phyloP scores from a whole-genome alignment of 129 eudicot species.

The Flaveria ramosissima region DNA sequence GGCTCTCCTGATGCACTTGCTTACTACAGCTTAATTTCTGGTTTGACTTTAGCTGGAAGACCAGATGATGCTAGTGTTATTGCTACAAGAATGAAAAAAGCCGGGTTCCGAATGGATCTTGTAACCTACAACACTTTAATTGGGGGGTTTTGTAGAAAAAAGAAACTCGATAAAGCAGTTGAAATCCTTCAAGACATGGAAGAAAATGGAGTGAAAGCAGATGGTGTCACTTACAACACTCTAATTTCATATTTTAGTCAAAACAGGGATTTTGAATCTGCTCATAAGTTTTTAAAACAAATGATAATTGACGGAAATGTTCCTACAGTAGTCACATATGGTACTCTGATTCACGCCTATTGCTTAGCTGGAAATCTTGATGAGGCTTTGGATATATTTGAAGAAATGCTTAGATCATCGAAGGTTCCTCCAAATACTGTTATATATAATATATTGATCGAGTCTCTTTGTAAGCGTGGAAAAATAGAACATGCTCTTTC shows the following conservation, averaged over 20 bases:
- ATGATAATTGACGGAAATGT: slow-evolving; percentile 58
- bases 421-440: slow-evolving; percentile 66
- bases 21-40: slow-evolving; percentile 78
- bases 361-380: slow-evolving; percentile 59
- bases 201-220: slow-evolving; percentile 51
- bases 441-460: slow-evolving; percentile 69
- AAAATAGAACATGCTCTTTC: slow-evolving; percentile 59
- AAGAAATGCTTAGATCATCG: slow-evolving; percentile 45
- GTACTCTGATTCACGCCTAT: slow-evolving; percentile 69
- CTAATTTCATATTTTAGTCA: slow-evolving; percentile 65
- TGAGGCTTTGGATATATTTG: slow-evolving; percentile 62
- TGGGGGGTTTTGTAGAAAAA: slow-evolving; percentile 72
- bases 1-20: slow-evolving; percentile 66
- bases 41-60: slow-evolving; percentile 63
- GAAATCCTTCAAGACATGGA: slow-evolving; percentile 74
- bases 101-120: slow-evolving; percentile 66
- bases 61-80: slow-evolving; percentile 59
- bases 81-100: slow-evolving; percentile 60
- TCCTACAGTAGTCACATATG: slow-evolving; percentile 82
- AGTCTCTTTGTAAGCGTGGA: slow-evolving; percentile 56
- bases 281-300: slow-evolving; percentile 52
- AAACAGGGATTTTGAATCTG: slow-evolving; percentile 54
- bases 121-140: slow-evolving; percentile 65
- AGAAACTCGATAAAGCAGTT: slow-evolving; percentile 59
- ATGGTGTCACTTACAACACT: slow-evolving; percentile 71